Percentiles rank a stretch among this genome's conserved stretches.
These are phyloP conservation scores for Aurantiochytrium sp. DNA, from an alignment of 108 stramenopile genomes.

Conservation along the genomic window DNA sequence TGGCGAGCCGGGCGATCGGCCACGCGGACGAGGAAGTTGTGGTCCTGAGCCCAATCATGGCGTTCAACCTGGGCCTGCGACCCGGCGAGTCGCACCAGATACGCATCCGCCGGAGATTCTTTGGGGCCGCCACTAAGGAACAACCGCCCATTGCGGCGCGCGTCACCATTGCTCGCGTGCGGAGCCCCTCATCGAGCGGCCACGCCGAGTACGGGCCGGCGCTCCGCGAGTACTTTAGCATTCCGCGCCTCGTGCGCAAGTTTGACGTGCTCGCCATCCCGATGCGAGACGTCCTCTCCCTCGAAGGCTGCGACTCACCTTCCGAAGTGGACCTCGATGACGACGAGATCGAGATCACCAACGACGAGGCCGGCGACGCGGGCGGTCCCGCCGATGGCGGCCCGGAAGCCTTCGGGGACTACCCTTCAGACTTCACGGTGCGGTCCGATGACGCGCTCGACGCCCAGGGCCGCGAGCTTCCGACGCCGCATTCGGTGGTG, in stretches of 20 bases:
- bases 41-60: background rate
- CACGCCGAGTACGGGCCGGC: constrained; percentile 20
- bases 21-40: background rate
- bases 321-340: background rate
- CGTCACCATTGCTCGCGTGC: constrained; percentile 13
- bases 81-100: background rate
- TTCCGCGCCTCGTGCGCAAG: background rate
- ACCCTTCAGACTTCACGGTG: background rate
- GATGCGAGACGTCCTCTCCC: background rate
- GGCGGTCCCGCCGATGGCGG: background rate
- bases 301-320: background rate
- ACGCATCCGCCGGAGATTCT: background rate
- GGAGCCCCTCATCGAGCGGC: background rate
- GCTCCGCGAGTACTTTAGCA: background rate
- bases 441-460: background rate
- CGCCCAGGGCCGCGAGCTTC: background rate
- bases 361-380: background rate
- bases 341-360: background rate
- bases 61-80: background rate
- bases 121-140: background rate
- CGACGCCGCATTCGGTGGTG: background rate
- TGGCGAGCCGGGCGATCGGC: background rate
- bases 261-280: background rate
- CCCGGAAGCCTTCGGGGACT: background rate
- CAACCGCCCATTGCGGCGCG: background rate